Conservation (phyloP, 306 rosid species). For the Coriaria nepalensis region DNA sequence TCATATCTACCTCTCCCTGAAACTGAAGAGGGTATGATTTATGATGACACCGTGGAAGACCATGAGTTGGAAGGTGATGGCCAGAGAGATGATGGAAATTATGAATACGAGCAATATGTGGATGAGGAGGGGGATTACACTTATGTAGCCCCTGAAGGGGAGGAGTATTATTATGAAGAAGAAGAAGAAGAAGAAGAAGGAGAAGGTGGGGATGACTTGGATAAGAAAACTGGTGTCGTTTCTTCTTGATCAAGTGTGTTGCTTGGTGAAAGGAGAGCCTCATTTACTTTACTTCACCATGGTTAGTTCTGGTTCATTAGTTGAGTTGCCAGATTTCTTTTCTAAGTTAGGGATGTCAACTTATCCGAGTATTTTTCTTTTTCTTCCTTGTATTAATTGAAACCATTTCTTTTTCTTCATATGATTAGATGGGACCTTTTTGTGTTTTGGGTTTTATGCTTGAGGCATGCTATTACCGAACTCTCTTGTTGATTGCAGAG, state of each 20-base stretch:
- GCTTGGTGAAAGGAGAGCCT: not conserved
- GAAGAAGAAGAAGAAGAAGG: slow-evolving; percentile 9
- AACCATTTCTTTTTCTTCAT: slow-evolving; percentile 1
- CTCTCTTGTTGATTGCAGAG: slow-evolving; percentile 4
- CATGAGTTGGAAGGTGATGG: slow-evolving; percentile 56
- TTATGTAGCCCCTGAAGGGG: slow-evolving; percentile 48
- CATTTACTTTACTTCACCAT: slow-evolving; percentile 11
- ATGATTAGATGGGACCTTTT: slow-evolving; percentile 2
- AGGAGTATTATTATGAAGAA: slow-evolving; percentile 65
- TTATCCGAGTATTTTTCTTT: not conserved
- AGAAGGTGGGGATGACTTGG: slow-evolving; percentile 59
- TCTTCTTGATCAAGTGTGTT: slow-evolving; percentile 20
- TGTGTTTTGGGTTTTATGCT: slow-evolving; percentile 1
- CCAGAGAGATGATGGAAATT: slow-evolving; percentile 47
- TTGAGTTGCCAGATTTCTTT: not conserved
- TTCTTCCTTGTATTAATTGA: slow-evolving; percentile 12
- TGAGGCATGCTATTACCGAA: slow-evolving; percentile 7
- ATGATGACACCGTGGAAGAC: slow-evolving; percentile 39
- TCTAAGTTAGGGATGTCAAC: not conserved
- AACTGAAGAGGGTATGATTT: slow-evolving; percentile 50
- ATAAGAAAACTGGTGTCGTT: slow-evolving; percentile 88
- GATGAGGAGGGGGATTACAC: slow-evolving; percentile 64
- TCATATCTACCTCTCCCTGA: slow-evolving; percentile 12
- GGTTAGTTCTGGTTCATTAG: slow-evolving; percentile 8
- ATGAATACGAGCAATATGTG: slow-evolving; percentile 65